Evolutionary conservation across 2,329 filamentous ascomycete species (phyloP), one percentile per base, ranked within the genome.

Genomic region (Tolypocladium guangdongense): DNA sequence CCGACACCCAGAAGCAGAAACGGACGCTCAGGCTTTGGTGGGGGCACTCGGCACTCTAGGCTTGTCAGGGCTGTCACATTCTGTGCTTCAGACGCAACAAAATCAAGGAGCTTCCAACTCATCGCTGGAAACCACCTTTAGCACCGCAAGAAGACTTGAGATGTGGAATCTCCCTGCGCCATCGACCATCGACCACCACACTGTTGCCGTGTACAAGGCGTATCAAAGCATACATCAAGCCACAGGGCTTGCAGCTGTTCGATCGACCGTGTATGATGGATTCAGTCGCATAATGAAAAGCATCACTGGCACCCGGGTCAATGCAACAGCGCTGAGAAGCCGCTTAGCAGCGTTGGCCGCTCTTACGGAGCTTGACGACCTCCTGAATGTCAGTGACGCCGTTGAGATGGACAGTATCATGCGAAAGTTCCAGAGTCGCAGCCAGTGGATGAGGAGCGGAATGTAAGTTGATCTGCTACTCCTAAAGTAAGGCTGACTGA

Each of bases 101-200:
- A 79, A 75, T 24, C 70, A 79, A 11, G 80, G 82, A 37, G 76
- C 74, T 32, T 78, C 78, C 4, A 74, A 79, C 2, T 71, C 77
- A 8, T 82, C 81, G 0, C 73, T 87, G 8, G 85, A 90, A 48
- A 86, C 80, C 56, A 89, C 89, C 52, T 86, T 95, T 58, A 80
- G 83, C 52, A 89, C 88, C 7, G 90, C 91, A 22, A 81, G 88
- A 55, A 87, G 86, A 58, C 75, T 97, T 18, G 90, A 93, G 60
- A 86, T 92, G 62, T 99, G 93, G 93, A 91, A 96, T 64, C 77
- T 97, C 22, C 87, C 88, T 16, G 83, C 84, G 0, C 88, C 90
- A 0, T 74, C 77, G 8, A 71, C 76, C 3, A 80, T 78, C 49
- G 74, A 78, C 14, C 84, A 81, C 33, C 81, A 86, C 53, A 76